Percentiles rank a stretch among this genome's conserved stretches.
phyloP scores from a whole-genome alignment of 116 monocot genomes.

The Dioscorea cayenensis region DNA sequence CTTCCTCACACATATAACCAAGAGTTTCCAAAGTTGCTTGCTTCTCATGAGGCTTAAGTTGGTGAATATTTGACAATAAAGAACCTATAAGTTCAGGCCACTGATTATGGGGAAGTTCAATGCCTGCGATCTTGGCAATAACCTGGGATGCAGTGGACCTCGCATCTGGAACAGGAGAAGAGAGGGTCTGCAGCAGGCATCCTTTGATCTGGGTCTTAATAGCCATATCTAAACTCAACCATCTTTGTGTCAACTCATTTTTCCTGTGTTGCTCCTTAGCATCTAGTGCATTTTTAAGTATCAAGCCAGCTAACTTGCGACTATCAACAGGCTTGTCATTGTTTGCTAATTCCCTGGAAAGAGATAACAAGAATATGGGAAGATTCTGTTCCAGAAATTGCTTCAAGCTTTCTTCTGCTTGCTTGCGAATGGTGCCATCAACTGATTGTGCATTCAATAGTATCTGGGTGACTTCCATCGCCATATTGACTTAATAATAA shows the following conservation, averaged over 20 bases:
- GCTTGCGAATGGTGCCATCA: constrained; percentile 11
- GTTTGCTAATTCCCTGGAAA: constrained; percentile 40
- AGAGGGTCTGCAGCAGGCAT: constrained; percentile 42
- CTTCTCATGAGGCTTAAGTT: constrained; percentile 43
- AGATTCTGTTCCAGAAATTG: constrained; percentile 29
- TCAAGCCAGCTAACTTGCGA: constrained; percentile 31
- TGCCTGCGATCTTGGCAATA: constrained; percentile 55
- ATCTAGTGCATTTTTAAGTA: constrained; percentile 47
- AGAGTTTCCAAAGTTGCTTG: constrained; percentile 51
- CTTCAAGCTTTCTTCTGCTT: constrained; percentile 22
- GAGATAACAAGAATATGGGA: constrained; percentile 30
- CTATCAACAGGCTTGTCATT: constrained; percentile 52
- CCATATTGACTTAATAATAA: background rate
- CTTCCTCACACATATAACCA: background rate
- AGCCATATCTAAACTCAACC: constrained; percentile 33
- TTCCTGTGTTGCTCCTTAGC: constrained; percentile 51
- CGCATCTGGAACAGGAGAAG: constrained; percentile 47
- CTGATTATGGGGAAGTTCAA: constrained; percentile 45
- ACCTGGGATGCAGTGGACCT: constrained; percentile 56
- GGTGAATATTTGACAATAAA: constrained; percentile 31
- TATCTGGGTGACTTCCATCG: constrained; percentile 26
- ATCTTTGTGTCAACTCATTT: constrained; percentile 38
- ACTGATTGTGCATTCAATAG: constrained; percentile 25
- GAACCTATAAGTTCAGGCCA: constrained; percentile 50
- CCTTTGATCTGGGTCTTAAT: constrained; percentile 41